These are phyloP conservation scores for Thozetella sp. DNA, from an alignment of 495 filamentous ascomycete genomes.

Conservation along the genomic window DNA sequence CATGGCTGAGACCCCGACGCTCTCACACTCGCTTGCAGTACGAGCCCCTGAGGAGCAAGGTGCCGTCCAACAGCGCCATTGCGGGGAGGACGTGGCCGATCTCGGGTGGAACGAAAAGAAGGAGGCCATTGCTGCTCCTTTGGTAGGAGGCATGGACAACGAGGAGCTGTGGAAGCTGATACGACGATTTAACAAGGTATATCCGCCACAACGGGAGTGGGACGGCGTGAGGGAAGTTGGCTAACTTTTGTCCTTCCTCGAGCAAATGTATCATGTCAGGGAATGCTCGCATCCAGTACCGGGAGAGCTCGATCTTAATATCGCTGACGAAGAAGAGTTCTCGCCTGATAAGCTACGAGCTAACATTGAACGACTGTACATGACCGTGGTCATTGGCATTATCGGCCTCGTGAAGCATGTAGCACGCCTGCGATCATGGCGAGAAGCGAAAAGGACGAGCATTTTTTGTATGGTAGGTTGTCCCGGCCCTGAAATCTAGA, in stretches of 20 bases:
- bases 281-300: slow-evolving; percentile 52
- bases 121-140: slow-evolving; percentile 55
- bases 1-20: slow-evolving; percentile 28
- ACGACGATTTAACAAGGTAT: slow-evolving; percentile 82
- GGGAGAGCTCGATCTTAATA: slow-evolving; percentile 74
- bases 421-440: slow-evolving; percentile 77
- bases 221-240: slow-evolving; percentile 7
- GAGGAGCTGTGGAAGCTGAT: slow-evolving; percentile 83
- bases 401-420: slow-evolving; percentile 73
- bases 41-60: slow-evolving; percentile 32
- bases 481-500: not conserved
- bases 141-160: slow-evolving; percentile 77
- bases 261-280: slow-evolving; percentile 92
- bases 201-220: not conserved
- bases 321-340: slow-evolving; percentile 81
- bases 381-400: slow-evolving; percentile 72
- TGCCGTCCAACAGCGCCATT: slow-evolving; percentile 26
- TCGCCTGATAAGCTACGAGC: slow-evolving; percentile 83
- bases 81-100: slow-evolving; percentile 56
- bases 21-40: slow-evolving; percentile 36
- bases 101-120: slow-evolving; percentile 74
- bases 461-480: slow-evolving; percentile 61
- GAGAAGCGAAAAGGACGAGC: slow-evolving; percentile 68
- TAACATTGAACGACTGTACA: slow-evolving; percentile 84
- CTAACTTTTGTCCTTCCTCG: not conserved